phyloP scores from a whole-genome alignment of 2,329 filamentous ascomycete species.

The Dryadomyces quercus-mongolicae region DNA sequence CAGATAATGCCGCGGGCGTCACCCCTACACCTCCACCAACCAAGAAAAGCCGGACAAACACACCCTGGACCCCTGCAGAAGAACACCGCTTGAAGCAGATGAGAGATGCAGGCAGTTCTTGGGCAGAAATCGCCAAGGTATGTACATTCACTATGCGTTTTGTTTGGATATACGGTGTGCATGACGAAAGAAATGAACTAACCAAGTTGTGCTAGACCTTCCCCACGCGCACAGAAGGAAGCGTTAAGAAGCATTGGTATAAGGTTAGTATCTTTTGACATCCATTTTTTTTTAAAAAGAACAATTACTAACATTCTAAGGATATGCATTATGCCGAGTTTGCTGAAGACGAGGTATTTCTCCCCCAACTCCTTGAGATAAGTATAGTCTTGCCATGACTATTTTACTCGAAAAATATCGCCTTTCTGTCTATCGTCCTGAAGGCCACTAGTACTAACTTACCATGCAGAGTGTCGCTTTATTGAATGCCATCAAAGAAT shows the following conservation, averaged over 20 bases:
- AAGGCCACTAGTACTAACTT: neutral
- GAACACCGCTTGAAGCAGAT: conserved; percentile 87
- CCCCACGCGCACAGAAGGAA: conserved; percentile 85
- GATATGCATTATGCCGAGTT: conserved; percentile 99
- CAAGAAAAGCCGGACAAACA: conserved; percentile 97
- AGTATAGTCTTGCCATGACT: no score
- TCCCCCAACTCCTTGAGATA: neutral
- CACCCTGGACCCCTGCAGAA: conserved; percentile 91
- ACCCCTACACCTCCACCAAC: conserved; percentile 39
- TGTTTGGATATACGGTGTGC: neutral
- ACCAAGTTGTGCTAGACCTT: conserved; percentile 53
- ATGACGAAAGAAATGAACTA: neutral
- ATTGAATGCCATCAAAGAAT: conserved; percentile 92
- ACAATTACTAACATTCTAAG: conserved; percentile 27
- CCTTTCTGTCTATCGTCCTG: neutral
- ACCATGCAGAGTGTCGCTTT: conserved; percentile 56
- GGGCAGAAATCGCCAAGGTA: conserved; percentile 98
- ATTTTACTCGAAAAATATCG: no score
- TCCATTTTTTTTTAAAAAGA: no score
- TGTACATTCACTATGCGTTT: conserved; percentile 11
- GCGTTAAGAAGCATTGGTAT: conserved; percentile 99
- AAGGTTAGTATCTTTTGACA: conserved; percentile 47
- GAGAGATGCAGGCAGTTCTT: conserved; percentile 85
- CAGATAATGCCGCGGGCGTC: conserved; percentile 12
- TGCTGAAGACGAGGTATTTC: conserved; percentile 78